A percentile compares a stretch with the other conserved stretches of the same genome.
phyloP scores from a whole-genome alignment of 257 asterid genomes.

The Fraxinus pennsylvanica region DNA sequence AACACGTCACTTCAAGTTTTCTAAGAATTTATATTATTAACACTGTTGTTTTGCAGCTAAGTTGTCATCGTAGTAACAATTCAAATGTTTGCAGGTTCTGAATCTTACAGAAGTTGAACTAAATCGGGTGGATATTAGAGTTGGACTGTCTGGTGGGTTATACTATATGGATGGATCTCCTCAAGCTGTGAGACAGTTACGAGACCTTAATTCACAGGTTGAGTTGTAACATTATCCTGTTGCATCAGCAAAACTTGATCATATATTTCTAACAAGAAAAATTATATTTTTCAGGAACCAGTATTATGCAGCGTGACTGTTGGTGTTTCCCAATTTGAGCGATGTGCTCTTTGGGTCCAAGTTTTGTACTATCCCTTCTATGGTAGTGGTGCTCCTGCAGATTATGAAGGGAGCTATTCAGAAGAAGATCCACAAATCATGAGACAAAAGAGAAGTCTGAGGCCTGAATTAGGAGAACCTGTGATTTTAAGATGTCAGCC shows the following conservation, averaged over 20 bases:
- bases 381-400: constrained; percentile 57
- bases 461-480: constrained; percentile 68
- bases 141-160: constrained; percentile 86
- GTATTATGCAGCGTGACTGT: constrained; percentile 80
- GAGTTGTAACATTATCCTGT: constrained; percentile 22
- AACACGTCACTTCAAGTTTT: neutral
- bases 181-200: constrained; percentile 86
- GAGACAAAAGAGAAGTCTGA: constrained; percentile 58
- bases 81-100: constrained; percentile 57
- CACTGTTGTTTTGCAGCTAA: neutral
- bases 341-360: constrained; percentile 85
- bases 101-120: constrained; percentile 87
- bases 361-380: constrained; percentile 82
- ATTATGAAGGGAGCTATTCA: constrained; percentile 66
- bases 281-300: constrained; percentile 58
- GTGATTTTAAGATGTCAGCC: constrained; percentile 90
- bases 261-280: neutral
- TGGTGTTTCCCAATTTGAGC: constrained; percentile 84
- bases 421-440: constrained; percentile 66
- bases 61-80: neutral
- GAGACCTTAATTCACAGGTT: constrained; percentile 79
- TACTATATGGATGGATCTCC: constrained; percentile 96
- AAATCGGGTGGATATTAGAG: constrained; percentile 79
- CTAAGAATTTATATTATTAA: neutral
- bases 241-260: constrained; percentile 7